phyloP scores from a whole-genome alignment of 495 filamentous ascomycete species.

The Podospora fimiseda region DNA sequence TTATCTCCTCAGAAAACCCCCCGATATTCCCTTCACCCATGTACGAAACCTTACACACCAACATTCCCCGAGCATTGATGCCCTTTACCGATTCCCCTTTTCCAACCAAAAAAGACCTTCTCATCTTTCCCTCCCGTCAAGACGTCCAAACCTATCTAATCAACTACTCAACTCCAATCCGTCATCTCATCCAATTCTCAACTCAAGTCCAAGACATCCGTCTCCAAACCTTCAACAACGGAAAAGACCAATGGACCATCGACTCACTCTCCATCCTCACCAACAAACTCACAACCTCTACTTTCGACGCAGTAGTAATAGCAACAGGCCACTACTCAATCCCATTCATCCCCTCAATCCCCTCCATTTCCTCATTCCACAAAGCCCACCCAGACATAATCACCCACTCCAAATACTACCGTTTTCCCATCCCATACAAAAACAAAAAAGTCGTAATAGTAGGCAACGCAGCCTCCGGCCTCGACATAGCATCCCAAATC shows the following conservation, averaged over 20 bases:
- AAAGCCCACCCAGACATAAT: constrained; percentile 55
- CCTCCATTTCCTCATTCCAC: constrained; percentile 44
- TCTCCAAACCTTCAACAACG: constrained; percentile 17
- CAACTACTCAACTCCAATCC: constrained; percentile 61
- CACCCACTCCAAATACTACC: constrained; percentile 76
- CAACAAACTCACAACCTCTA: constrained; percentile 32
- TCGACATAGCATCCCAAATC: constrained; percentile 77
- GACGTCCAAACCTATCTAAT: constrained; percentile 67
- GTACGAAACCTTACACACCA: constrained; percentile 77
- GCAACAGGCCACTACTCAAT: constrained; percentile 76
- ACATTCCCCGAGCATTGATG: constrained; percentile 83
- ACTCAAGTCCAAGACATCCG: constrained; percentile 33
- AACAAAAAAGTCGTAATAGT: constrained; percentile 58
- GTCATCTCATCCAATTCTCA: constrained; percentile 39
- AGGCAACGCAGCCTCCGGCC: constrained; percentile 69
- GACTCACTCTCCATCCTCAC: constrained; percentile 41
- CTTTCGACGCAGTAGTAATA: constrained; percentile 78
- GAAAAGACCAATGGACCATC: constrained; percentile 44
- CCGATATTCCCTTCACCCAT: constrained; percentile 63
- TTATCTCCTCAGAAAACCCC: constrained; percentile 19
- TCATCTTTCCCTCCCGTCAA: constrained; percentile 67
- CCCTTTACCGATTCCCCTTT: constrained; percentile 66
- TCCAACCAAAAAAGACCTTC: constrained; percentile 43
- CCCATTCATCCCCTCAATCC: constrained; percentile 58
- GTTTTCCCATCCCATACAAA: constrained; percentile 52